Percentiles rank a stretch among this genome's conserved stretches.
Evolutionary conservation across 23 red algal species (phyloP).

Genomic region (Agarophyton chilense): DNA sequence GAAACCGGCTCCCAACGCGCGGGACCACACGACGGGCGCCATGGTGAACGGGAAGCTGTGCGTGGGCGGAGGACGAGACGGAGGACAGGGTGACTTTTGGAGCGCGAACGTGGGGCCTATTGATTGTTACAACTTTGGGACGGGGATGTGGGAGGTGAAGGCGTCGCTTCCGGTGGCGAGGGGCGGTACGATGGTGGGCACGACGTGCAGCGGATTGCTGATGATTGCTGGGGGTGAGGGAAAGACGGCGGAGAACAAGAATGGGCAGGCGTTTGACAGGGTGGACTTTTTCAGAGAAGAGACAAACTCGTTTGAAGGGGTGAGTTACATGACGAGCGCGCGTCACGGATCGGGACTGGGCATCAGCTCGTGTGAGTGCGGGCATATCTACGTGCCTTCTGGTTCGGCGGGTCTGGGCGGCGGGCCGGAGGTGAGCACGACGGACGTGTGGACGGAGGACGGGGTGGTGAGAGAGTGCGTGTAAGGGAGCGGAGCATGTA

Average conservation of each 20-base stretch:
- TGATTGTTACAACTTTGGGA: conserved; percentile 57
- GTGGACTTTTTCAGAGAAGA: conserved; percentile 50
- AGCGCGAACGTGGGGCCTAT: conserved; percentile 57
- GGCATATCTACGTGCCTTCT: conserved; percentile 57
- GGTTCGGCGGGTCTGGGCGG: conserved; percentile 52
- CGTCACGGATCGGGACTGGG: conserved; percentile 60
- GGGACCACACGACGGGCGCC: conserved; percentile 57
- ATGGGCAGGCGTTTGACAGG: conserved; percentile 40
- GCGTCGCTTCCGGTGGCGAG: conserved; percentile 31
- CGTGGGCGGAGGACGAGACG: conserved; percentile 64
- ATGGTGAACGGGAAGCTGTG: conserved; percentile 61
- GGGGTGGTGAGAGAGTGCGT: neutral
- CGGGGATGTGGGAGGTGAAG: conserved; percentile 40
- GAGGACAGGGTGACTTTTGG: conserved; percentile 49
- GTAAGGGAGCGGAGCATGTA: neutral
- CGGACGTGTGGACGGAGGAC: conserved; percentile 10
- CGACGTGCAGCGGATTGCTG: conserved; percentile 43
- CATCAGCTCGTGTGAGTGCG: conserved; percentile 60
- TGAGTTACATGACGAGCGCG: conserved; percentile 31
- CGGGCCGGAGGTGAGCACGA: conserved; percentile 46
- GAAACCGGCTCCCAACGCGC: conserved; percentile 18
- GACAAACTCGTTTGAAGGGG: conserved; percentile 21
- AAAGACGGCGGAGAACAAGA: conserved; percentile 8
- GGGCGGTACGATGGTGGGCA: conserved; percentile 47
- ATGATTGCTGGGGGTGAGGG: conserved; percentile 76